Evolutionary conservation across 2,329 filamentous ascomycete genomes (phyloP), one percentile per base, ranked within the genome.

Genomic region (Nectriaceae sp.): DNA sequence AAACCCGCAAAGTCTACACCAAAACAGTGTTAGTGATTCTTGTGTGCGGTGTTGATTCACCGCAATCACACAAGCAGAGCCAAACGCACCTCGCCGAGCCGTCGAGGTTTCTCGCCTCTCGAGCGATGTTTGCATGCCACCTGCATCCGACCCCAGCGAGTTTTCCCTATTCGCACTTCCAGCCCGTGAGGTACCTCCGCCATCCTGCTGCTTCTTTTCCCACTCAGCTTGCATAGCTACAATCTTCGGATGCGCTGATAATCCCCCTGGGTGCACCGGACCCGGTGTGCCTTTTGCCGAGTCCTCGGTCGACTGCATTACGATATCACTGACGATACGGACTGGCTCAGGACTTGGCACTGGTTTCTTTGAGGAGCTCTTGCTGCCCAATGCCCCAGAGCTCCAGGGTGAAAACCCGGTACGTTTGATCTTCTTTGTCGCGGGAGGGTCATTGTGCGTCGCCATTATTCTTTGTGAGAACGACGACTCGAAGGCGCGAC

Each of bases 221-320:
- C 69, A 71, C 13, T 61, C 45, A 24, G 51, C 52, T 46, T 70
- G 67, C 16, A 64, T 47, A 3, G 57, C 60, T 40, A 58, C 18
- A 4, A 71, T 68, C 21, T 50, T 60, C 21, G 60, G 47, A 21
- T 52, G 49, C 5, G 38, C 40, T 2, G 57, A 44, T 43, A 65
- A 18, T 3, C 44, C 21, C 3, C 26, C 38, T 26, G 38, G 21
- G 11, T 36, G 36, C 15, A 50, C 42, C 6, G 15, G 3, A 46
- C 40, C 22, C 16, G 37, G 20, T 21, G 19, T 11, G 8, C 20
- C 19, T 39, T 11, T 16, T n/a, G 33, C 33, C 8, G 8, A 5
- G 8, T 40, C 11, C 10, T 42, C 48, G 24, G 40, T 42, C 19
- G 21, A 24, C 22, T 33, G 43, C 15, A 48, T 26, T 0, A 52